A percentile compares a stretch with the other conserved stretches of the same genome.
Evolutionary conservation across 208 protist genomes (phyloP).

Genomic region (Acanthamoeba culbertsoni): DNA sequence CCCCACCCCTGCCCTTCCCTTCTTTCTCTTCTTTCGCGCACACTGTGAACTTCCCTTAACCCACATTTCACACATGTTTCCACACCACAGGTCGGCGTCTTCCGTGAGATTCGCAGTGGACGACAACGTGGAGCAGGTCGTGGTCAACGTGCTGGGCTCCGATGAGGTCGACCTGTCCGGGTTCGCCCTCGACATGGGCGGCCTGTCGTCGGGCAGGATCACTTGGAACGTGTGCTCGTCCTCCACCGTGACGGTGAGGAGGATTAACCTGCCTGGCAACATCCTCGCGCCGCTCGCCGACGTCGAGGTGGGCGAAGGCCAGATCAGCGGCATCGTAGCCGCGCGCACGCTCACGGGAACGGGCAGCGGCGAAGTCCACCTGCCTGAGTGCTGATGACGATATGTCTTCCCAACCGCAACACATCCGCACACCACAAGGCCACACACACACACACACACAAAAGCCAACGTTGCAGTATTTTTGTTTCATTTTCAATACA

Average conservation of each 20-base stretch:
- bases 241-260: not conserved
- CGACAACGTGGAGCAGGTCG: not conserved
- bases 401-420: no score
- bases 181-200: not conserved
- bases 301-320: not conserved
- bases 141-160: not conserved
- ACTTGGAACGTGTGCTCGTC: not conserved
- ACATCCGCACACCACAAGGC: no score
- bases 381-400: not conserved
- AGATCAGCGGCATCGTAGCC: not conserved
- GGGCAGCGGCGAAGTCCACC: slow-evolving; percentile 1
- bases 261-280: not conserved
- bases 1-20: no score
- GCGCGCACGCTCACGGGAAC: not conserved
- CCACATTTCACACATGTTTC: no score
- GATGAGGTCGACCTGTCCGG: not conserved
- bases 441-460: no score
- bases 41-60: no score
- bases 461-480: no score
- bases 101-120: not conserved
- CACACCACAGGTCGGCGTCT: no score
- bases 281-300: not conserved
- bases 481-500: no score
- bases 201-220: not conserved
- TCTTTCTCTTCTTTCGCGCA: no score